Evolutionary conservation across 2,329 filamentous ascomycete genomes (phyloP).

Genomic region (Ascocoryne sarcoides): DNA sequence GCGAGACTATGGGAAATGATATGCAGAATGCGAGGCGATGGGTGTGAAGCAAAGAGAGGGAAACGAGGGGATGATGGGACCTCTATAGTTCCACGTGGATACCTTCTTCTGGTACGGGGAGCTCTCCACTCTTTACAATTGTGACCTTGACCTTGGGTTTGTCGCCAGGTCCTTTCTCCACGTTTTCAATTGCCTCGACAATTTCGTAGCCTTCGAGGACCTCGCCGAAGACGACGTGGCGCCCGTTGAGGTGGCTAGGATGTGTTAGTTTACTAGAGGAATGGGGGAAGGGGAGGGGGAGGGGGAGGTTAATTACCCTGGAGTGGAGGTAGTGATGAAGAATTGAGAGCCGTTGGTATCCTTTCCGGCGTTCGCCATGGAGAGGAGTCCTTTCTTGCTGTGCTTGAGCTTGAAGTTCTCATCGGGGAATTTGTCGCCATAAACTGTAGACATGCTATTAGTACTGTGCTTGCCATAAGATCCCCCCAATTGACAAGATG

Average conservation of each 20-base stretch:
- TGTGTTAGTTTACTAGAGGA: constrained; percentile 11
- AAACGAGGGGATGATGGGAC: constrained; percentile 2
- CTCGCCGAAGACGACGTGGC: constrained; percentile 83
- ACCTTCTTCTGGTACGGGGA: constrained; percentile 82
- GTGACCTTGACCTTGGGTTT: constrained; percentile 62
- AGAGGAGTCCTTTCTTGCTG: constrained; percentile 73
- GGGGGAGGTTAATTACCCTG: constrained; percentile 45
- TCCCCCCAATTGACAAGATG: no score
- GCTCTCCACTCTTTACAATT: constrained; percentile 76
- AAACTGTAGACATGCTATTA: constrained; percentile 45
- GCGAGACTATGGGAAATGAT: constrained; percentile 21
- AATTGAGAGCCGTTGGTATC: constrained; percentile 87
- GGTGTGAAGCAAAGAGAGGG: constrained; percentile 16
- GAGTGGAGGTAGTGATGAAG: constrained; percentile 81
- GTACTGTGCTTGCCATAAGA: constrained; percentile 3
- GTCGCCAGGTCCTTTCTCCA: constrained; percentile 55
- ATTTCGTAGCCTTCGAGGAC: constrained; percentile 79
- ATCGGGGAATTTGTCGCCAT: constrained; percentile 73
- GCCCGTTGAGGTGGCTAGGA: constrained; percentile 68
- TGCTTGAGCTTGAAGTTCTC: constrained; percentile 97
- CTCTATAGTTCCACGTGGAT: constrained; percentile 80
- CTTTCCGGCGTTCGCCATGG: constrained; percentile 78
- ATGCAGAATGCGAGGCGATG: constrained; percentile 1
- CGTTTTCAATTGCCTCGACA: constrained; percentile 69
- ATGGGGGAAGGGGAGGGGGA: background rate